Base-by-base conservation (phyloP, 2,329 filamentous ascomycete species). In the Colletotrichum truncatum region DNA sequence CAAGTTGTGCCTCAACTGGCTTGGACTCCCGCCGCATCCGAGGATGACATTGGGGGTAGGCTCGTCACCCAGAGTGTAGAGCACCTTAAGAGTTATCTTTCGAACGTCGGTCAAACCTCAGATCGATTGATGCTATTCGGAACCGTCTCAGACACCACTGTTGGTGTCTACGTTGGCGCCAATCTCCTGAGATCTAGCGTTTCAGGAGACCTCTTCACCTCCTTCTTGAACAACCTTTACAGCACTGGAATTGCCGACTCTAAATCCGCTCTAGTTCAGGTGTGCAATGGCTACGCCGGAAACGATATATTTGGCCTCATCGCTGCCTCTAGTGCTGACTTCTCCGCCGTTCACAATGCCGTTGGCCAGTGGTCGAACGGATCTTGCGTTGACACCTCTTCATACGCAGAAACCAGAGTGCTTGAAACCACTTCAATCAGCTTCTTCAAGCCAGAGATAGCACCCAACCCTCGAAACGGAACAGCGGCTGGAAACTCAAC, bases 301-400 rank as follows among this genome's bases (percentile, higher is more conserved):
- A 68, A 73, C 46, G 73, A 76, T 51, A 69, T 67, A 12, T 69
- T 76, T 41, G 74, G 76, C n/a, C 64, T 76, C 43, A 69, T 76
- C n/a, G 72, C 72, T 18, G 70, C 66, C 45, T 68, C 67, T 55
- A 58, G 63, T 28, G 64, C 68, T 2, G 71, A 72, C 30, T 71
- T 77, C 36, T n/a, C 64, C 48, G 57, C 70, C 14, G 69, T 74
- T 46, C 72, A 76, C 56, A 41, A 72, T 38, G 65, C 61, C n/a
- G 59, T 73, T 28, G 63, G 63, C 43, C 67, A 67, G 21, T 75
- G 71, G 73, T 49, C 45, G 12, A 65, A 65, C 6, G 61, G 61
- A 8, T n/a, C 46, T 4, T 59, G 61, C 21, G 45, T 65, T 34
- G 55, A 64, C 43, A 46, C 32, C 10, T 57, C 54, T 6, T 45